A percentile compares a stretch with the other conserved stretches of the same genome.
Evolutionary conservation across 2,329 filamentous ascomycete genomes (phyloP).

Genomic region (Penicillium sp.): DNA sequence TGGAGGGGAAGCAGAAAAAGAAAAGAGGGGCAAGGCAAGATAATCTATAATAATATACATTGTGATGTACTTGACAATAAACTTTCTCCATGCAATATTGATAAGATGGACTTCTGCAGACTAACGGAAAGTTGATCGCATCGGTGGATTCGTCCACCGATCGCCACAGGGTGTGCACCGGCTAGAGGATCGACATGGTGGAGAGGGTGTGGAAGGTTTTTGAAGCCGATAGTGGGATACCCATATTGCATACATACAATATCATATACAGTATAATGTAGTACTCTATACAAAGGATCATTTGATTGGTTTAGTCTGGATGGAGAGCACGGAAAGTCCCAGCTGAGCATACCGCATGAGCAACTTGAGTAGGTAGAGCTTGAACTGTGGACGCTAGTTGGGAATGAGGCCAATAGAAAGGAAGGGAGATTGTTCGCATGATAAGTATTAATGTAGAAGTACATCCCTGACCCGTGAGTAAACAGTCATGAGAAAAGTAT

Average conservation of each 20-base stretch:
- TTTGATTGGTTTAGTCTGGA: not conserved
- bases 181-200: conserved; percentile 20
- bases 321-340: conserved; percentile 13
- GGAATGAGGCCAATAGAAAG: not conserved
- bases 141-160: conserved; percentile 14
- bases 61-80: not conserved
- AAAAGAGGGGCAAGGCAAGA: not conserved
- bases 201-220: conserved; percentile 4
- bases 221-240: not conserved
- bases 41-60: not conserved
- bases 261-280: not conserved
- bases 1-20: not conserved
- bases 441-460: not conserved
- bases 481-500: conserved; percentile 4
- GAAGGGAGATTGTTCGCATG: not conserved
- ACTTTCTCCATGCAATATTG: not conserved
- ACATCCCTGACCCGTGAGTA: not conserved
- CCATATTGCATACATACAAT: not conserved
- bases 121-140: conserved; percentile 9
- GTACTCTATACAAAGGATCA: not conserved
- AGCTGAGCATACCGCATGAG: conserved; percentile 14
- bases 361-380: not conserved
- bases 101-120: conserved; percentile 27
- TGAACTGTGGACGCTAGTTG: not conserved
- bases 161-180: conserved; percentile 32